Percentiles rank a stretch among this genome's conserved stretches.
Evolutionary conservation across 2,329 filamentous ascomycete genomes (phyloP).

Genomic region (Thermoascus crustaceus): DNA sequence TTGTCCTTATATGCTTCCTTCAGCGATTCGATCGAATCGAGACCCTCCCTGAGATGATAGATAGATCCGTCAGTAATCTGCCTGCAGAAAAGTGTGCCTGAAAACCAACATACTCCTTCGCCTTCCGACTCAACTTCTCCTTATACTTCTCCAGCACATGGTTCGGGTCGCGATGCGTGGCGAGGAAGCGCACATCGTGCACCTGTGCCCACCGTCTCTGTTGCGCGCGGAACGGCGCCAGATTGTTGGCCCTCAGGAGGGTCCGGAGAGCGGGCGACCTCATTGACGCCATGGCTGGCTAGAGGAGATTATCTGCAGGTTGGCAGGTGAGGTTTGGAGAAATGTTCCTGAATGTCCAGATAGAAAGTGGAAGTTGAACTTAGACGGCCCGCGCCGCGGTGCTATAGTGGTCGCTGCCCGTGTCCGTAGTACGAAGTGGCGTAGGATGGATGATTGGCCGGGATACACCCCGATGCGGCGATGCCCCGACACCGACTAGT

Average conservation of each 20-base stretch:
- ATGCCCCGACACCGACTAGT: too few species aligned
- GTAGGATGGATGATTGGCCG: too few species aligned
- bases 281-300: slow-evolving; percentile 41
- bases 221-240: slow-evolving; percentile 19
- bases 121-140: slow-evolving; percentile 75
- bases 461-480: too few species aligned
- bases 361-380: too few species aligned
- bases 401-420: too few species aligned
- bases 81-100: too few species aligned
- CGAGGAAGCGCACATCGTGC: slow-evolving; percentile 83
- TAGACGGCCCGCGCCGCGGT: too few species aligned
- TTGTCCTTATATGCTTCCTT: slow-evolving; percentile 78
- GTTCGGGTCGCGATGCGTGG: slow-evolving; percentile 60
- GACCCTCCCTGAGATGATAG: slow-evolving; percentile 56
- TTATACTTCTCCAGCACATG: slow-evolving; percentile 76
- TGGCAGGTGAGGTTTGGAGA: too few species aligned
- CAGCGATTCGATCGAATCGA: slow-evolving; percentile 50
- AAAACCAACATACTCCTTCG: slow-evolving; percentile 48
- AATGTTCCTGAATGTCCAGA: too few species aligned
- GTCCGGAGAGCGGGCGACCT: slow-evolving; percentile 44
- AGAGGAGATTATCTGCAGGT: neutral
- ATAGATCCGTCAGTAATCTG: too few species aligned
- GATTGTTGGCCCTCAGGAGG: slow-evolving; percentile 26
- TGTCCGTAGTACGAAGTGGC: too few species aligned
- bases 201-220: slow-evolving; percentile 88